Percentiles rank a stretch among this genome's conserved stretches.
phyloP scores from a whole-genome alignment of 2,329 filamentous ascomycete genomes.

The Penicillium sp. region DNA sequence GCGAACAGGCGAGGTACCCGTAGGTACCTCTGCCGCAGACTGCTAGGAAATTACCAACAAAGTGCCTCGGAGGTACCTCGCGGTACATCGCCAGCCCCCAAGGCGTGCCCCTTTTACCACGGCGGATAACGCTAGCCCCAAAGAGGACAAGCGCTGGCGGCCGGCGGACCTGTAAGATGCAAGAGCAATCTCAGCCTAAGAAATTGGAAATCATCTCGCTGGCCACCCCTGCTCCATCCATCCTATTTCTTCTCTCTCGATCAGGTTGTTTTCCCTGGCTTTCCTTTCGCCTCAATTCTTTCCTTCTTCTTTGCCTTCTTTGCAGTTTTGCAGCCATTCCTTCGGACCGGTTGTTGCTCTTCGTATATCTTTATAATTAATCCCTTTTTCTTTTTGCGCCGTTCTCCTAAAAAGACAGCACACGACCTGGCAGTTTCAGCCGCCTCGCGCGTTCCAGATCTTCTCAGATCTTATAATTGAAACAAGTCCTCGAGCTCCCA shows the following conservation, averaged over 20 bases:
- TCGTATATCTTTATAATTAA: neutral
- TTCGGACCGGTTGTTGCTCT: neutral
- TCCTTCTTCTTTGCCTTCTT: neutral
- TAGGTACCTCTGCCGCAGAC: neutral
- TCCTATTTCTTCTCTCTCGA: slow-evolving; percentile 16
- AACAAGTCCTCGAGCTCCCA: neutral
- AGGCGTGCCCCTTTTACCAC: slow-evolving; percentile 12
- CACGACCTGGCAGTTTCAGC: neutral
- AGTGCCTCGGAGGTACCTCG: neutral
- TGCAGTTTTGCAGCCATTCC: neutral
- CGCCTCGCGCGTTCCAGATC: neutral
- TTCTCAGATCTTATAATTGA: neutral
- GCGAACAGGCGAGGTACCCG: neutral
- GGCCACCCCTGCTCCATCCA: slow-evolving; percentile 18
- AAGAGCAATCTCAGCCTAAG: neutral
- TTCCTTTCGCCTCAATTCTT: slow-evolving; percentile 8
- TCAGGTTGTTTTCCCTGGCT: slow-evolving; percentile 11
- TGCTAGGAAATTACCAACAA: neutral
- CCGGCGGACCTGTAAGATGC: slow-evolving; percentile 1
- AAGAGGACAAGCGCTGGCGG: neutral
- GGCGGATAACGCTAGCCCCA: neutral
- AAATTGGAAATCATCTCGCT: slow-evolving; percentile 36
- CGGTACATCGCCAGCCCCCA: neutral
- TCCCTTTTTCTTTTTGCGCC: neutral
- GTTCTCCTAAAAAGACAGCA: neutral